A percentile compares a stretch with the other conserved stretches of the same genome.
Conservation (phyloP, 495 filamentous ascomycete genomes). For the Annulohypoxylon stygium region DNA sequence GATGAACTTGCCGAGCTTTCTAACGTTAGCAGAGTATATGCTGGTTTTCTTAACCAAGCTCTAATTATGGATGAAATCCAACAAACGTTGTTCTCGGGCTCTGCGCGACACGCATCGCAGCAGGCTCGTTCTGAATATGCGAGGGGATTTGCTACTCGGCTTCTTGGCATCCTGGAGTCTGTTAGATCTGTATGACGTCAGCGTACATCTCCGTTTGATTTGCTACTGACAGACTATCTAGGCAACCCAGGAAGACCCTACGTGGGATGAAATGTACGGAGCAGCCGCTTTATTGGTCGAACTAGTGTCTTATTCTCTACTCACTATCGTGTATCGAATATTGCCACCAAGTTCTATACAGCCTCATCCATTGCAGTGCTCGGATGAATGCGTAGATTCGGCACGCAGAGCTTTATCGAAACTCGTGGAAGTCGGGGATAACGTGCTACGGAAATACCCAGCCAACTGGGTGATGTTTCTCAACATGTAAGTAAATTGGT, state of each 20-base stretch:
- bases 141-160: constrained; percentile 26
- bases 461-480: constrained; percentile 30
- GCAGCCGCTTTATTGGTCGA: constrained; percentile 65
- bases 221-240: constrained; percentile 17
- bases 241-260: constrained; percentile 28
- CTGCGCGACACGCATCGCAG: constrained; percentile 33
- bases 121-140: constrained; percentile 35
- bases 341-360: constrained; percentile 56
- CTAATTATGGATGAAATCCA: constrained; percentile 45
- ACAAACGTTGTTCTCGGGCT: constrained; percentile 39
- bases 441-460: background rate
- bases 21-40: constrained; percentile 39
- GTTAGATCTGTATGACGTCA: constrained; percentile 23
- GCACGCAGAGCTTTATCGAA: constrained; percentile 66
- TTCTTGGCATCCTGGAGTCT: constrained; percentile 24
- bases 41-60: constrained; percentile 32
- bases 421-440: constrained; percentile 43
- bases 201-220: background rate
- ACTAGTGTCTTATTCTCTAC: constrained; percentile 63
- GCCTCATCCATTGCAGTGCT: constrained; percentile 49
- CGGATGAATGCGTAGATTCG: constrained; percentile 69
- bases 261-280: constrained; percentile 51
- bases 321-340: constrained; percentile 73
- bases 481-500: constrained; percentile 33
- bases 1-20: background rate